Conservation (phyloP, 805 yeast species). For the Wickerhamiella lipophila region DNA sequence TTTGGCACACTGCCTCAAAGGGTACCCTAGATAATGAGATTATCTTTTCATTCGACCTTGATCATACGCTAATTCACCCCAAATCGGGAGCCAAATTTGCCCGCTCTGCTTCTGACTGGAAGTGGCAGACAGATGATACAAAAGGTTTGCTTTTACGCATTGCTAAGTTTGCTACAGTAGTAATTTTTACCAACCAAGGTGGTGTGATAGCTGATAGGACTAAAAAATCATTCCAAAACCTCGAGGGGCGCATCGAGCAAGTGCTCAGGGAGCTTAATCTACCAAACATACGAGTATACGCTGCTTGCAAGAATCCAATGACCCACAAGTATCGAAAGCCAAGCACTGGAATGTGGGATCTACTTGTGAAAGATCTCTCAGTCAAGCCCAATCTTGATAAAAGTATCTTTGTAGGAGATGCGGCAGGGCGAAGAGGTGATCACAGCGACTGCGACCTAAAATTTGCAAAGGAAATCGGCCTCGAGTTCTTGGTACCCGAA, state of each 20-base stretch:
- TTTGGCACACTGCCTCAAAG: neutral
- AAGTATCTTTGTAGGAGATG: conserved; percentile 83
- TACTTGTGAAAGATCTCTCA: conserved; percentile 33
- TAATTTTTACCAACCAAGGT: conserved; percentile 81
- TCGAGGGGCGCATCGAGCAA: conserved; percentile 18
- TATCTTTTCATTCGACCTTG: conserved; percentile 73
- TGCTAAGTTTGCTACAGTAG: conserved; percentile 34
- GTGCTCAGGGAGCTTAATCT: conserved; percentile 37
- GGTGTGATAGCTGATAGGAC: conserved; percentile 36
- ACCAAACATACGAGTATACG: conserved; percentile 24
- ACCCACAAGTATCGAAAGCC: conserved; percentile 45
- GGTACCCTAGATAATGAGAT: neutral
- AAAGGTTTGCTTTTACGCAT: conserved; percentile 12
- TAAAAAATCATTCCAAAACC: conserved; percentile 28
- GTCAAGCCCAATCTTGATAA: conserved; percentile 31
- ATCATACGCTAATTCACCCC: conserved; percentile 60
- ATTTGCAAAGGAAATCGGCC: conserved; percentile 50
- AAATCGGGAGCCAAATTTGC: conserved; percentile 51
- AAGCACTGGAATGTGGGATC: conserved; percentile 59
- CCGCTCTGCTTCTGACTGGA: conserved; percentile 59
- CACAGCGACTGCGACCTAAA: conserved; percentile 64
- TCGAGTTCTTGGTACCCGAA: conserved; percentile 61
- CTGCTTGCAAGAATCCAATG: conserved; percentile 23
- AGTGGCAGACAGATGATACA: conserved; percentile 33
- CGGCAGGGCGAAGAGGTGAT: conserved; percentile 74